These are phyloP conservation scores for Ogataea salicorniae DNA, from an alignment of 805 yeast species.

Conservation along the genomic window DNA sequence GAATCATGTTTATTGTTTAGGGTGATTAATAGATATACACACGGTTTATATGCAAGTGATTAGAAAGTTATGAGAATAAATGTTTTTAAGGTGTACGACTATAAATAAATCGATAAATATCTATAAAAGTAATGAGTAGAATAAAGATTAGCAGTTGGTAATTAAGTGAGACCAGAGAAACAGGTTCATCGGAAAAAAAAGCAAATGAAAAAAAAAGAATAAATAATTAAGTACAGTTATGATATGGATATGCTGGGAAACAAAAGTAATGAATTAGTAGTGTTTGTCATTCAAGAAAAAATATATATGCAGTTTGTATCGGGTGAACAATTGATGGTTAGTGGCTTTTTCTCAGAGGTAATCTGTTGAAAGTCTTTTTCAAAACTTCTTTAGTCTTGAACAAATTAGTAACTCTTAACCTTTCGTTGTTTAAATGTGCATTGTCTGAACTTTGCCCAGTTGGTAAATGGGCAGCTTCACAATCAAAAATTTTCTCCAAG, in stretches of 20 bases:
- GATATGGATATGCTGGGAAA: not conserved
- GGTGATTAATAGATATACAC: not conserved
- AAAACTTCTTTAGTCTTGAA: conserved; percentile 67
- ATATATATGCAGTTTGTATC: not conserved
- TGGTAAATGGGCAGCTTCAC: conserved; percentile 93
- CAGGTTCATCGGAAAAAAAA: too few species aligned
- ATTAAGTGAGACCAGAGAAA: too few species aligned
- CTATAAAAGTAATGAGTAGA: too few species aligned
- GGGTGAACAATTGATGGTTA: not conserved
- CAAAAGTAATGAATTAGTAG: not conserved
- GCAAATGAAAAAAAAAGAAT: too few species aligned
- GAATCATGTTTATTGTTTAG: conserved; percentile 41
- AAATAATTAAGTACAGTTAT: too few species aligned
- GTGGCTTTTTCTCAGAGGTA: conserved; percentile 21
- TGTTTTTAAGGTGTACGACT: not conserved
- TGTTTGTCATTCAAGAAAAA: not conserved
- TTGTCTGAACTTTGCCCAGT: conserved; percentile 94
- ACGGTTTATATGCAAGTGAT: too few species aligned
- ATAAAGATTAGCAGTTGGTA: too few species aligned
- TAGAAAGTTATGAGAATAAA: not conserved
- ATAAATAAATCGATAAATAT: not conserved
- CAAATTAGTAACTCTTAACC: conserved; percentile 72
- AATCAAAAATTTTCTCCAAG: conserved; percentile 72
- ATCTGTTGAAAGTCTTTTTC: conserved; percentile 43
- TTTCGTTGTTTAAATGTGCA: conserved; percentile 88